Conservation (phyloP, 345 rosid species). For the Tarenaya hassleriana region DNA sequence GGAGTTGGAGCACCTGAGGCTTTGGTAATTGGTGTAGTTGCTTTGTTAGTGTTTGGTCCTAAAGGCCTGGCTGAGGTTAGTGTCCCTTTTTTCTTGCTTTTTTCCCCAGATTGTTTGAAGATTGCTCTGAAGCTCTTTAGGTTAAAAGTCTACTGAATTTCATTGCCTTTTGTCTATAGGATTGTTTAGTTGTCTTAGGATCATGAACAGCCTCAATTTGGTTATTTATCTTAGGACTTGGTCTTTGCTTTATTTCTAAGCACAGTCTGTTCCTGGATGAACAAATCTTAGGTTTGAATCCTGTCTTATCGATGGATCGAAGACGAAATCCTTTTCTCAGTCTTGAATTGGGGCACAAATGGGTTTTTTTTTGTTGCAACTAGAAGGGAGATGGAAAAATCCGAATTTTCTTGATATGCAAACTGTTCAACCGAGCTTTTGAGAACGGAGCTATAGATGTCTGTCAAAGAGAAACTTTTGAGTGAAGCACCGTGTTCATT, state of each 20-base stretch:
- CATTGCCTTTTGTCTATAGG: too few relatives aligned
- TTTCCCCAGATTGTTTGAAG: not conserved
- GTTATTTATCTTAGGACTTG: not conserved
- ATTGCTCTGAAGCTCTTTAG: not conserved
- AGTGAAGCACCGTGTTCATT: too few relatives aligned
- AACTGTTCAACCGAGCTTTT: not conserved
- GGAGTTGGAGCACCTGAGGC: slow-evolving; percentile 99
- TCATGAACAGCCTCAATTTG: slow-evolving; percentile 5
- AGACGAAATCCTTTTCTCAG: not conserved
- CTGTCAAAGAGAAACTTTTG: not conserved
- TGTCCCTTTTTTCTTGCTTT: slow-evolving; percentile 4
- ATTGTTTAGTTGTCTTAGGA: not conserved
- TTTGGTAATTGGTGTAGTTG: slow-evolving; percentile 95
- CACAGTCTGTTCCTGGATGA: not conserved
- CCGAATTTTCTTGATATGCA: not conserved
- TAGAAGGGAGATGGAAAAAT: not conserved
- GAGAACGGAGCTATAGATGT: not conserved
- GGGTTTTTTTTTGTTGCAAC: not conserved
- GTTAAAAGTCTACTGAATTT: slow-evolving; percentile 1
- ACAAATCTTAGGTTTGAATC: not conserved
- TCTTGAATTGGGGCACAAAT: not conserved
- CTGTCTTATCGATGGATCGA: not conserved
- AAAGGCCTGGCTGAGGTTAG: slow-evolving; percentile 98
- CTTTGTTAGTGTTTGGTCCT: slow-evolving; percentile 96
- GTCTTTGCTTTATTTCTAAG: not conserved